Conservation (phyloP, 2,329 filamentous ascomycete species). For the Coniochaeta pulveracea region DNA sequence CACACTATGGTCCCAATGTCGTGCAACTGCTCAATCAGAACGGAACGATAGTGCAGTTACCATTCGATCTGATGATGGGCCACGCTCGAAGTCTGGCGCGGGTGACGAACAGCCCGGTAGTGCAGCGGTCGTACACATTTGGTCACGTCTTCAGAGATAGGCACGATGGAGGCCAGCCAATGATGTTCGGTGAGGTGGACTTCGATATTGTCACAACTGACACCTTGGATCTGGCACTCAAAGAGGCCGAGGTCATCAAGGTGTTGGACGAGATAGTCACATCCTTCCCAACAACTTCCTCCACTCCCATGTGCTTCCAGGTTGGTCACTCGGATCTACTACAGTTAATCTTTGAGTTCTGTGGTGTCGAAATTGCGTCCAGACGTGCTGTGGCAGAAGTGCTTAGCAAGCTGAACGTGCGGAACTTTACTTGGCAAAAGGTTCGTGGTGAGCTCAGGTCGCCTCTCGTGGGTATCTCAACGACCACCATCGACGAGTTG, state of each 20-base stretch:
- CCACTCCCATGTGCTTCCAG: conserved; percentile 73
- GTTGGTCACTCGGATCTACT: conserved; percentile 82
- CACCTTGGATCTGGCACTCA: conserved; percentile 70
- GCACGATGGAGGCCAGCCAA: conserved; percentile 68
- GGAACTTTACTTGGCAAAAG: conserved; percentile 70
- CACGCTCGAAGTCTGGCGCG: conserved; percentile 77
- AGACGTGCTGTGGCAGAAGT: conserved; percentile 68
- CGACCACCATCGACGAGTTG: conserved; percentile 83
- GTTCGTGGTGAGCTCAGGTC: conserved; percentile 73
- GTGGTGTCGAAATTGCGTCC: conserved; percentile 60
- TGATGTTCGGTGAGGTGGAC: conserved; percentile 78
- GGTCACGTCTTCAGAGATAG: conserved; percentile 78
- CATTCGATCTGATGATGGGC: conserved; percentile 83
- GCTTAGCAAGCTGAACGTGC: conserved; percentile 77
- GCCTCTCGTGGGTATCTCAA: conserved; percentile 69
- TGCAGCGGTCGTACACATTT: conserved; percentile 76
- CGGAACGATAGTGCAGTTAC: conserved; percentile 85
- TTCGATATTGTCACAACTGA: conserved; percentile 90
- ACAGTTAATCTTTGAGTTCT: conserved; percentile 82
- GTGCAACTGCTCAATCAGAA: conserved; percentile 73
- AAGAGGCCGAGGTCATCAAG: conserved; percentile 89
- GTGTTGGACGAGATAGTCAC: conserved; percentile 84
- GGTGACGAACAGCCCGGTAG: conserved; percentile 43
- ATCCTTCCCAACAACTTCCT: conserved; percentile 64
- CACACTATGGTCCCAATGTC: conserved; percentile 63